Evolutionary conservation across 768 basidiomycete genomes (phyloP), one percentile per base, ranked within the genome.

Genomic region (Aureoboletus auriporus): DNA sequence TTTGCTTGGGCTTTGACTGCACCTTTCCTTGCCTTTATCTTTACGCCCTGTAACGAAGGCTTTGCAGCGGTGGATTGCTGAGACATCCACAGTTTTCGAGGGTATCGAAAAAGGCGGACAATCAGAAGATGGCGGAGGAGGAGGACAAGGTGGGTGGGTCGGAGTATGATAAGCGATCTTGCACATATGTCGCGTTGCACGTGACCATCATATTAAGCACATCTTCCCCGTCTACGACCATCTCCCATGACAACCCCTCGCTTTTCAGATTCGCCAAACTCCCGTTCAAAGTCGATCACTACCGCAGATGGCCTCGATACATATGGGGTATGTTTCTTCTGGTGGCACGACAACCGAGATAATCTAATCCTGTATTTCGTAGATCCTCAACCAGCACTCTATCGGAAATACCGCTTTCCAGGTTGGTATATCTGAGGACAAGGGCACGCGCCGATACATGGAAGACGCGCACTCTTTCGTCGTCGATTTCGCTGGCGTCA

Each of bases 391-490:
- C 57, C 74, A 87, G 49, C 87, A 91, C 64, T 84, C 89, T 14
- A 67, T 74, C 43, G 75, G 82, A 48, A 82, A 84, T 56, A 65
- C 76, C 2, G 74, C 80, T 6, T 92, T 83, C 67, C 75, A 82
- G 46, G 77, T 76, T 43, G 75, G 74, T 23, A 79, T 86, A 9
- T 73, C 84, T 31, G 93, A 95, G 58, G 92, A 96, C 70, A 93
- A 85, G 68, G 91, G 93, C 40, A 78, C 86, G 46, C 75, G 96
- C 52, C 76, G 95, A 54, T 90, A 87, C 42, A 98, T 98, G 96
- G 96, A 98, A 69, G 96, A 98, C 65, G 83, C 92, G 7, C 93
- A 98, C 66, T 92, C 93, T 20, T 96, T 97, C 61, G 84, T 98
- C 50, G 88, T 94, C 53, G 94, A 98, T 65, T 99, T 89, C 66